Evolutionary conservation across 1,139 yeast species (phyloP), one percentile per base, ranked within the genome.

Genomic region (Magnusiomyces fungicola): DNA sequence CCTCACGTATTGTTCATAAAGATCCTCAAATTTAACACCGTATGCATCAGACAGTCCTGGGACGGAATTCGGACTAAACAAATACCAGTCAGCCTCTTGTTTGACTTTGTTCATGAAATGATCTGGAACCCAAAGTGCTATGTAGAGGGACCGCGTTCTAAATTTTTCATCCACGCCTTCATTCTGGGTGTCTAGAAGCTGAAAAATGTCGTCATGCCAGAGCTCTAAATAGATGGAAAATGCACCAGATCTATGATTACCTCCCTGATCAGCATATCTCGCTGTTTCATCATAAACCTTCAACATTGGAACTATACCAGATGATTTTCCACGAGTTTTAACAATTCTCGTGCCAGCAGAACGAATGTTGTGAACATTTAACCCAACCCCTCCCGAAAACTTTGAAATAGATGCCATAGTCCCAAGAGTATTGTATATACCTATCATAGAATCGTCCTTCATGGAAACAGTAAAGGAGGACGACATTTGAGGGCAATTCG

Each of bases 241-340:
- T 3, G 94, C 94, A 55, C 95, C 94, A 0, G 95, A 94, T 61
- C 95, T 74, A 62, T 83, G 83, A 69, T 83, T 84, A 54, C 94
- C 94, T 61, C 94, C 94, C 69, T 85, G 95, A 59, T 84, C 94
- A 32, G 84, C 94, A 61, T 83, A 85, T 61, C 94, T 72, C n/a
- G 92, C 92, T 49, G 92, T 83, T 63, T 83, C 82, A 70, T 85
- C 84, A 70, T 79, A 85, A 19, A 85, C 92, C 58, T 90, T 74
- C 46, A 84, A 75, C 94, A 85, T 84, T 19, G 95, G 94, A 52
- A 84, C 82, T 49, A 85, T 71, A 47, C 95, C 95, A 55, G 79
- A 82, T 9, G 90, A 82, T 21, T 81, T 75, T 56, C 92, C 94
- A 58, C 81, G 81, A 6, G 89, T 80, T 58, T 87, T 84, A 50